Percentiles rank a stretch among this genome's conserved stretches.
phyloP scores from a whole-genome alignment of 805 yeast species.

The Monosporozyma yasuniensis region DNA sequence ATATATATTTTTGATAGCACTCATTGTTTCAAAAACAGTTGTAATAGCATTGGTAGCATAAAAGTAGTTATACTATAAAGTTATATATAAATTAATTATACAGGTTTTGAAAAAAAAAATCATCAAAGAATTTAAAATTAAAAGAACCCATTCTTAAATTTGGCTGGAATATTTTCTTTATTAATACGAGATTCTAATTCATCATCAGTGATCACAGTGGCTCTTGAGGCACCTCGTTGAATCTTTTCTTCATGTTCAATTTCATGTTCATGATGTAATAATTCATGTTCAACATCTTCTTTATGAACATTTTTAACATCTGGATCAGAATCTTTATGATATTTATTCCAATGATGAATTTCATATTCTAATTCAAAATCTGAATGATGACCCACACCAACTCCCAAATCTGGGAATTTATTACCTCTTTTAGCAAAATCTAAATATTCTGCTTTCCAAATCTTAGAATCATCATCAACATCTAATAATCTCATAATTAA shows the following conservation, averaged over 20 bases:
- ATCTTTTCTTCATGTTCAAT: constrained; percentile 47
- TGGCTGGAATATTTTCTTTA: constrained; percentile 32
- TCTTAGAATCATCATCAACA: constrained; percentile 52
- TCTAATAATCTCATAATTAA: constrained; percentile 56
- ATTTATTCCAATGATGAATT: constrained; percentile 87
- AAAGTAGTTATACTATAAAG: no score
- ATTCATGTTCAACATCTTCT: constrained; percentile 83
- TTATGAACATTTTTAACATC: constrained; percentile 71
- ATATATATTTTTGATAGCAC: no score
- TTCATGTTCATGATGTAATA: constrained; percentile 78
- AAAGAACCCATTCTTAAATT: constrained; percentile 27
- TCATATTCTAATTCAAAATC: constrained; percentile 92
- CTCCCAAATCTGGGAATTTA: constrained; percentile 81
- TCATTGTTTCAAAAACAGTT: no score
- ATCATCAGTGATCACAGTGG: constrained; percentile 31
- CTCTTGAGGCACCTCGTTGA: constrained; percentile 30
- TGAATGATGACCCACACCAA: constrained; percentile 90
- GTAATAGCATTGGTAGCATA: no score
- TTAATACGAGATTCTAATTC: constrained; percentile 34
- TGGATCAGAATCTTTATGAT: constrained; percentile 70
- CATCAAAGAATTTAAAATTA: constrained; percentile 5
- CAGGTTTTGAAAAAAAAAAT: no score
- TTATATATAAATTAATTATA: not conserved
- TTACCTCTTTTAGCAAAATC: constrained; percentile 53
- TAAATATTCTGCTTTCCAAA: constrained; percentile 64